Percentiles rank a stretch among this genome's conserved stretches.
These are phyloP conservation scores for Ormosia emarginata DNA, from an alignment of 306 rosid species.

Conservation along the genomic window DNA sequence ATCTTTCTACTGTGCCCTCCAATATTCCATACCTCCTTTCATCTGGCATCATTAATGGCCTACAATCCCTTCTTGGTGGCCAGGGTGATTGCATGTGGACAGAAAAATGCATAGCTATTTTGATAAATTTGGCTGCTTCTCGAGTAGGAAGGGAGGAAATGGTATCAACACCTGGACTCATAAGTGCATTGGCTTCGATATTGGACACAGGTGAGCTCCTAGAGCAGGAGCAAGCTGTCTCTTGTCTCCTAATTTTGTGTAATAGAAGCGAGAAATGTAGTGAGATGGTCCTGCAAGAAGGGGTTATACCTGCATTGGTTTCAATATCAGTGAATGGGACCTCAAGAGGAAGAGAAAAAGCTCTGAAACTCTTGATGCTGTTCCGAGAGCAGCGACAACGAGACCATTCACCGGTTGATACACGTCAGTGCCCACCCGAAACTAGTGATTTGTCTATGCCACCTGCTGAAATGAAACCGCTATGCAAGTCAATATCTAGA, in stretches of 20 bases:
- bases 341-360: constrained; percentile 75
- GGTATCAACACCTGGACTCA: constrained; percentile 46
- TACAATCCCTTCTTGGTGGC: constrained; percentile 61
- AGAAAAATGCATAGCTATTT: constrained; percentile 73
- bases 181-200: constrained; percentile 56
- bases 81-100: constrained; percentile 59
- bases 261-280: constrained; percentile 69
- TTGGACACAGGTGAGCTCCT: constrained; percentile 69
- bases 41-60: constrained; percentile 54
- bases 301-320: constrained; percentile 93
- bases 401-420: constrained; percentile 48
- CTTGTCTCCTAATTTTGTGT: constrained; percentile 76
- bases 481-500: constrained; percentile 70
- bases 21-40: constrained; percentile 68
- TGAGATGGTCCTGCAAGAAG: constrained; percentile 89
- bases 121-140: constrained; percentile 72
- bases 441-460: constrained; percentile 39
- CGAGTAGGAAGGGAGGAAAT: constrained; percentile 71
- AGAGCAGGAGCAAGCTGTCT: constrained; percentile 91
- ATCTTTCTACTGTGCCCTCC: constrained; percentile 67
- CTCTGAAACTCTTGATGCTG: constrained; percentile 85
- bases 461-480: constrained; percentile 60
- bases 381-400: constrained; percentile 88
- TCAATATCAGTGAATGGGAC: constrained; percentile 91
- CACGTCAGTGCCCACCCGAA: constrained; percentile 36